A percentile compares a stretch with the other conserved stretches of the same genome.
Conservation (phyloP, 345 rosid genomes). For the Eutrema heterophyllum region DNA sequence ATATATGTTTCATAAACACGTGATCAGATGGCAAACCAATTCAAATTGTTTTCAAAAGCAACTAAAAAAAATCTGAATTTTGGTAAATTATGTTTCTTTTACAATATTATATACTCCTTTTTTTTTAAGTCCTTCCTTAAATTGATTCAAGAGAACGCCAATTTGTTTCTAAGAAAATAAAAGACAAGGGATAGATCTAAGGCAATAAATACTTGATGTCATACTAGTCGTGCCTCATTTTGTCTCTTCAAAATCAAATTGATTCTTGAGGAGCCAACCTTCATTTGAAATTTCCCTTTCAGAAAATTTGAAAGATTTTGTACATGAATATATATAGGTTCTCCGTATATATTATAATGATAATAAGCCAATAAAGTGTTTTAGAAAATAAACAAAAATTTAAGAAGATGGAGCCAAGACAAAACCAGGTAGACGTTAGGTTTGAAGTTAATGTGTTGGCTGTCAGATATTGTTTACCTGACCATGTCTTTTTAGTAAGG, state of each 20-base stretch:
- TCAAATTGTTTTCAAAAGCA: not conserved
- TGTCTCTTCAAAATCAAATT: constrained; percentile 34
- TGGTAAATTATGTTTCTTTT: too few species aligned
- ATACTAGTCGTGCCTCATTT: constrained; percentile 27
- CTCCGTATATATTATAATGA: not conserved
- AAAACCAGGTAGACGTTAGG: constrained; percentile 36
- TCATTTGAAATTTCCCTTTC: constrained; percentile 28
- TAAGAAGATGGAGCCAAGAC: constrained; percentile 31
- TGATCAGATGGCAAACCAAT: not conserved
- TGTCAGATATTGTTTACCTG: constrained; percentile 34
- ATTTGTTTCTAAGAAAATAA: not conserved
- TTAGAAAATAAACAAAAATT: constrained; percentile 15
- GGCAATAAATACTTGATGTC: constrained; percentile 27
- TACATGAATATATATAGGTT: not conserved
- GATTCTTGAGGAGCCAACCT: constrained; percentile 21
- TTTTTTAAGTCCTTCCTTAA: not conserved
- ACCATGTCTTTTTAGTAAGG: constrained; percentile 32
- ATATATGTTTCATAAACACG: not conserved
- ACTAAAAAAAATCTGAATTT: not conserved
- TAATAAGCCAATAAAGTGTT: not conserved
- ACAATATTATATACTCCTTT: not conserved
- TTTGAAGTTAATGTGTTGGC: constrained; percentile 34
- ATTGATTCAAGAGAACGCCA: not conserved
- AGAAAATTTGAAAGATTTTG: not conserved
- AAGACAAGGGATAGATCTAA: constrained; percentile 6